These are phyloP conservation scores for Gamarada debralockiae DNA, from an alignment of 495 filamentous ascomycete species.

Conservation along the genomic window DNA sequence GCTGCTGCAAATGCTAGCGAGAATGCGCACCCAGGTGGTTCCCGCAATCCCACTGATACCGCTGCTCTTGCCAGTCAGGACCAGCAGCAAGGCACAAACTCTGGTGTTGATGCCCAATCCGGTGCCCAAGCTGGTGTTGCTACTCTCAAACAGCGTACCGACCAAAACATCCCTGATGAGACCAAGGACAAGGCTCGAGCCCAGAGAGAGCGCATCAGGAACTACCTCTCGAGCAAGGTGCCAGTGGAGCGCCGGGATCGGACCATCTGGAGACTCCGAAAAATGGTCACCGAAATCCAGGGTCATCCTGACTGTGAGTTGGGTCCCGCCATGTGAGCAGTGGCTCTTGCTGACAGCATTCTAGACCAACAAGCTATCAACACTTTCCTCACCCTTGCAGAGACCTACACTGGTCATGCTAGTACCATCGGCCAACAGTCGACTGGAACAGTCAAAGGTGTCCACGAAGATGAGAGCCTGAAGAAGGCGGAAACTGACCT, in stretches of 20 bases:
- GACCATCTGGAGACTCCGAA: conserved; percentile 89
- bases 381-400: conserved; percentile 77
- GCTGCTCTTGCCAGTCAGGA: conserved; percentile 41
- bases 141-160: conserved; percentile 44
- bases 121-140: conserved; percentile 46
- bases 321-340: no score
- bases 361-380: conserved; percentile 80
- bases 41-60: conserved; percentile 45
- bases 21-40: conserved; percentile 43
- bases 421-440: conserved; percentile 60
- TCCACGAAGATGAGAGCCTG: conserved; percentile 56
- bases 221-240: conserved; percentile 79
- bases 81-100: conserved; percentile 36
- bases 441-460: conserved; percentile 63
- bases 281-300: conserved; percentile 96
- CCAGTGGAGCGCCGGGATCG: conserved; percentile 93
- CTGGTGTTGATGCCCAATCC: conserved; percentile 50
- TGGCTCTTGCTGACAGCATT: conserved; percentile 8
- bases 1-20: conserved; percentile 53
- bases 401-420: conserved; percentile 78
- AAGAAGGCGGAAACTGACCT: conserved; percentile 73
- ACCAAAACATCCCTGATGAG: conserved; percentile 56
- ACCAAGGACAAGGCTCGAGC: conserved; percentile 53
- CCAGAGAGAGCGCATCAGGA: conserved; percentile 54
- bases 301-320: conserved; percentile 79